Evolutionary conservation across 805 yeast species (phyloP).

Genomic region (Kodamaea leandrae): DNA sequence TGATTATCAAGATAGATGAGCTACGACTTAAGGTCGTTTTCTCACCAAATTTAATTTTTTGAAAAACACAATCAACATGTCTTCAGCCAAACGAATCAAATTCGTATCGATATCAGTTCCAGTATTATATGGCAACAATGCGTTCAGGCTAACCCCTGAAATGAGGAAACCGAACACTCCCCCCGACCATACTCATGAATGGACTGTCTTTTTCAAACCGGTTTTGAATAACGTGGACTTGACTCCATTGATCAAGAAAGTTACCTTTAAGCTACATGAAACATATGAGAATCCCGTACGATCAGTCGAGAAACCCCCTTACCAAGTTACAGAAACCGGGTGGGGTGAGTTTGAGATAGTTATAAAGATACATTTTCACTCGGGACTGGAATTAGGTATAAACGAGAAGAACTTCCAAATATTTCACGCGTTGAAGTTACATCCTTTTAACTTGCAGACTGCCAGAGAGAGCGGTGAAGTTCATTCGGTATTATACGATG

Average conservation of each 20-base stretch:
- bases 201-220: conserved; percentile 94
- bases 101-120: conserved; percentile 67
- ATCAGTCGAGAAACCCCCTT: conserved; percentile 85
- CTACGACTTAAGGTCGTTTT: not conserved
- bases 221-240: conserved; percentile 65
- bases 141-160: conserved; percentile 56
- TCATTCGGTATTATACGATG: conserved; percentile 66
- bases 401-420: conserved; percentile 83
- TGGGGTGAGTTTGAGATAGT: conserved; percentile 99
- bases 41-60: not conserved
- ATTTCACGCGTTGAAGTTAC: conserved; percentile 87
- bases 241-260: conserved; percentile 79
- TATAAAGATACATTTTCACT: conserved; percentile 78
- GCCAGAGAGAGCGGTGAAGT: conserved; percentile 42
- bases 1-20: not conserved
- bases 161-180: conserved; percentile 59
- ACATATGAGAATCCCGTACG: conserved; percentile 88
- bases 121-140: conserved; percentile 76
- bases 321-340: conserved; percentile 94
- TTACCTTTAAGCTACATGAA: conserved; percentile 92
- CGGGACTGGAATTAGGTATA: conserved; percentile 60
- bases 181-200: conserved; percentile 86
- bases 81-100: conserved; percentile 22
- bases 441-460: conserved; percentile 65
- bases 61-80: conserved; percentile 9